Percentiles rank a stretch among this genome's conserved stretches.
Conservation (phyloP, 129 eudicot genomes). For the Arctium lappa region DNA sequence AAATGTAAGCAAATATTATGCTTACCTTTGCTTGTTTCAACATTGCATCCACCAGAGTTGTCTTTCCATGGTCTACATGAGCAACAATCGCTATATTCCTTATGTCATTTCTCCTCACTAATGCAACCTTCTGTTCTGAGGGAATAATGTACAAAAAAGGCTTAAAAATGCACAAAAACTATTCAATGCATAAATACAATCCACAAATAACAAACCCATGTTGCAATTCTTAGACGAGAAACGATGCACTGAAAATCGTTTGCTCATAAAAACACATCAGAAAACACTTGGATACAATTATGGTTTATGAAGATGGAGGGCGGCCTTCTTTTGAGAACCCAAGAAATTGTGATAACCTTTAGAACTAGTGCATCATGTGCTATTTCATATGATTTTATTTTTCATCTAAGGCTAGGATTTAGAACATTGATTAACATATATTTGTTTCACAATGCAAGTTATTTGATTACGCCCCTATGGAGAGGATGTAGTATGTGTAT, state of each 20-base stretch:
- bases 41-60: conserved; percentile 95
- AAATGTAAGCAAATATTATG: neutral
- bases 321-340: too few relatives aligned
- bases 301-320: too few relatives aligned
- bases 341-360: too few relatives aligned
- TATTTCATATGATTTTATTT: neutral
- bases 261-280: neutral
- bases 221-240: neutral
- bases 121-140: conserved; percentile 33
- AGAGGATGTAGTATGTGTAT: neutral
- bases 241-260: neutral
- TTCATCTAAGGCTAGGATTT: neutral
- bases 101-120: conserved; percentile 80
- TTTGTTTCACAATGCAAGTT: neutral
- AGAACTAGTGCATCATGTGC: neutral
- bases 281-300: too few relatives aligned
- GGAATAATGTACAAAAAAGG: conserved; percentile 7
- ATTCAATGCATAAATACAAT: neutral
- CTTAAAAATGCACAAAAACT: neutral
- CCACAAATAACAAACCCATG: neutral
- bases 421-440: neutral
- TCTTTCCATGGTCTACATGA: conserved; percentile 99
- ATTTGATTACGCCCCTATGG: neutral
- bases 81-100: conserved; percentile 98
- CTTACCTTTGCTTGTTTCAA: conserved; percentile 92